Evolutionary conservation across 176 grass and related monocot genomes (phyloP), one percentile per base, ranked within the genome.

Genomic region (Eragrostis nindensis): DNA sequence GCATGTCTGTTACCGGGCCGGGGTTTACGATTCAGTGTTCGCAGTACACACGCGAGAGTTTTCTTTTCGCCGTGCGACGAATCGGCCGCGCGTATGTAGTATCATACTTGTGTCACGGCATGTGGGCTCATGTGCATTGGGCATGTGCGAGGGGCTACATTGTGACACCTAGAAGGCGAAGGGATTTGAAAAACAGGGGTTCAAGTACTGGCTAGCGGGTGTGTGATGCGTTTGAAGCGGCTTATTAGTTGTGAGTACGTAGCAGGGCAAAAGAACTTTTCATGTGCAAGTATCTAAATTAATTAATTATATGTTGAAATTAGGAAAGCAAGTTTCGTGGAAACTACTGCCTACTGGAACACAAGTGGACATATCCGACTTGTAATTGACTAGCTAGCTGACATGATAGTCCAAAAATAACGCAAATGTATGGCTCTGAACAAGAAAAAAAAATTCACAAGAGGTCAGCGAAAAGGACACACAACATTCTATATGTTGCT

Each of bases 121-220:
- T 83, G 68, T 88, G 68, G 43, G 50, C 47, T 78, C 86, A 79
- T 79, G 86, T n/a, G n/a, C n/a, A n/a, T n/a, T n/a, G n/a, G n/a
- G n/a, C n/a, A n/a, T n/a, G n/a, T 83, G 74, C 74, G 77, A 29
- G 53, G 53, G 2, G 54, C 65, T 5, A 57, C 59, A 9, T 4
- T 26, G 55, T 46, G 47, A 83, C 73, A 77, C 79, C 46, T 66
- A 59, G 49, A 68, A 19, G 62, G n/a, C n/a, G n/a, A 27, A 36
- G 13, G 38, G 3, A 26, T 74, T 80, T 11, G 42, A 64, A 42
- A 59, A 54, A 1, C 27, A n/a, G 63, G 16, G 59, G 12, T 7
- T 17, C 11, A 8, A 25, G 55, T 59, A 59, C n/a, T 25, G 11
- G 41, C 22, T 36, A 18, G 7, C n/a, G n/a, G n/a, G n/a, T n/a